Conservation (phyloP, 2,329 filamentous ascomycete genomes). For the Ascochyta koolunga region DNA sequence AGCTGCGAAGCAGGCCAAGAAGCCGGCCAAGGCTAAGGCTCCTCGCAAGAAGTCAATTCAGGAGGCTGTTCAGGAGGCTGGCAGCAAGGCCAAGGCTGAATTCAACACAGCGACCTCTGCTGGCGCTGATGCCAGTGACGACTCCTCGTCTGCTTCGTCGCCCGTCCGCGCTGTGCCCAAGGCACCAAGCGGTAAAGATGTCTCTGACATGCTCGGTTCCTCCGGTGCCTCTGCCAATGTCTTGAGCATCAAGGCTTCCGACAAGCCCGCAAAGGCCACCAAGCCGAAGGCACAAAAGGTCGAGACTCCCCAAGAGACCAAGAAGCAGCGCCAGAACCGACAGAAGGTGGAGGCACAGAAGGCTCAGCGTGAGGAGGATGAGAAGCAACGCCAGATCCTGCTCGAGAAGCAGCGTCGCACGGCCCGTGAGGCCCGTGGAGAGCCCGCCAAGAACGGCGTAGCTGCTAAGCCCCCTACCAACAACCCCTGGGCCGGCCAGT, state of each 20-base stretch:
- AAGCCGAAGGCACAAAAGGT: slow-evolving; percentile 67
- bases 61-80: slow-evolving; percentile 42
- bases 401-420: slow-evolving; percentile 83
- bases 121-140: slow-evolving; percentile 80
- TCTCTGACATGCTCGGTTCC: slow-evolving; percentile 91
- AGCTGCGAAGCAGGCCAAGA: slow-evolving; percentile 28
- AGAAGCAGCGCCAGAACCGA: slow-evolving; percentile 94
- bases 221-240: slow-evolving; percentile 71
- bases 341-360: slow-evolving; percentile 86
- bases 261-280: slow-evolving; percentile 62
- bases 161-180: slow-evolving; percentile 57
- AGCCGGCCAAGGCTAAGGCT: slow-evolving; percentile 40
- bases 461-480: slow-evolving; percentile 54
- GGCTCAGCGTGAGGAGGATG: slow-evolving; percentile 74
- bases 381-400: slow-evolving; percentile 75
- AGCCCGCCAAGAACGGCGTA: slow-evolving; percentile 79
- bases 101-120: slow-evolving; percentile 64
- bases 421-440: slow-evolving; percentile 81
- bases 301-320: slow-evolving; percentile 69
- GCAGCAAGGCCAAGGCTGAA: slow-evolving; percentile 40
- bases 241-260: slow-evolving; percentile 75
- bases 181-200: slow-evolving; percentile 68
- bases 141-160: slow-evolving; percentile 69
- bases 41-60: slow-evolving; percentile 46
- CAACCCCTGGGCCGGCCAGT: slow-evolving; percentile 61